A percentile compares a stretch with the other conserved stretches of the same genome.
phyloP scores from a whole-genome alignment of 257 asterid genomes.

The Solanum sitiens region DNA sequence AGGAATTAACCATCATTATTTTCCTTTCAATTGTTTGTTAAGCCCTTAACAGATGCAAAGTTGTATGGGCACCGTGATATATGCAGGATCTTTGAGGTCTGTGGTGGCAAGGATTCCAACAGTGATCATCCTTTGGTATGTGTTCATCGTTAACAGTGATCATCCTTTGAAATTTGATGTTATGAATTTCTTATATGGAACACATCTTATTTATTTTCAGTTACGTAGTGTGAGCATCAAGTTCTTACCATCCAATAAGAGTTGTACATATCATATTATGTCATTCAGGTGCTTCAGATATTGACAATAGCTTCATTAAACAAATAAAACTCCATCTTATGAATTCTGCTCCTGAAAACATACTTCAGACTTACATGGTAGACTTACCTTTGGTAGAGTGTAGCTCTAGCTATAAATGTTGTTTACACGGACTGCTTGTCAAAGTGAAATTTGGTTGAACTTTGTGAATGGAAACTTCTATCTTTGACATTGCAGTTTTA shows the following conservation, averaged over 20 bases:
- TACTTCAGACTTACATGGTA: not conserved
- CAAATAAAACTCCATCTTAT: not conserved
- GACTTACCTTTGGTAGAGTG: not conserved
- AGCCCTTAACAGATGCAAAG: conserved; percentile 56
- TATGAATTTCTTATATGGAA: not conserved
- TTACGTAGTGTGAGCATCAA: not conserved
- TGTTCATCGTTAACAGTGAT: not conserved
- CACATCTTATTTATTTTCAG: not conserved
- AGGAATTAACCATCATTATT: not conserved
- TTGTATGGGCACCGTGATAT: conserved; percentile 47
- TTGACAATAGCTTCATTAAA: not conserved
- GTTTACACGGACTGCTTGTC: not conserved
- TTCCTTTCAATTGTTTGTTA: not conserved
- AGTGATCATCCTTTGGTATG: conserved; percentile 41
- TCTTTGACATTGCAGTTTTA: not conserved
- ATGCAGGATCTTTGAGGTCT: conserved; percentile 52
- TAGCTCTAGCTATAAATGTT: not conserved
- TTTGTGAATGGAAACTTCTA: not conserved
- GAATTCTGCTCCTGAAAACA: not conserved
- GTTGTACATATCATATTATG: not conserved
- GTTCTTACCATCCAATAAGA: not conserved
- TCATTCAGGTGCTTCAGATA: not conserved
- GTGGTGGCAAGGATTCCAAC: conserved; percentile 42
- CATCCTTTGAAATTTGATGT: not conserved
- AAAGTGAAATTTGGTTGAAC: not conserved